A percentile compares a stretch with the other conserved stretches of the same genome.
phyloP scores from a whole-genome alignment of 75 land plant genomes.

The Adiantum capillusveneris region DNA sequence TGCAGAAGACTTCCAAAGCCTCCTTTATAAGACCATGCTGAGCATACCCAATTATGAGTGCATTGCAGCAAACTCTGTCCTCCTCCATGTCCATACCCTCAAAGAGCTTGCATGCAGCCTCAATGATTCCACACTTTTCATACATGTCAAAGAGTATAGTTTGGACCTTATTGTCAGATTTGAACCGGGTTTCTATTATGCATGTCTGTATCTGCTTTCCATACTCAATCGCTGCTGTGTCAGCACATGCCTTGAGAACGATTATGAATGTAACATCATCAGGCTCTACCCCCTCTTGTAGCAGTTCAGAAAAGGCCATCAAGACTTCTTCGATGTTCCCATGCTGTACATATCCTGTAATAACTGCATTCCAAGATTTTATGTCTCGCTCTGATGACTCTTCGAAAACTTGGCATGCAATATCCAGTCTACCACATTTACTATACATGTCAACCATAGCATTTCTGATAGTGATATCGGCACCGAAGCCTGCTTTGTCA shows the following conservation, averaged over 20 bases:
- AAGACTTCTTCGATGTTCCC: not conserved
- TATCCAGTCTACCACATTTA: not conserved
- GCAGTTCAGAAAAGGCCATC: not conserved
- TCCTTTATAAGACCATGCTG: too few species aligned
- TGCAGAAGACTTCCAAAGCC: too few species aligned
- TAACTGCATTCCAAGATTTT: not conserved
- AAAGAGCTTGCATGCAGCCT: conserved; percentile 14
- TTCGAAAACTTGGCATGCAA: not conserved
- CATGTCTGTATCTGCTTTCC: conserved; percentile 16
- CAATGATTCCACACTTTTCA: conserved; percentile 5
- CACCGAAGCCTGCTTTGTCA: not conserved
- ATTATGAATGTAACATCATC: not conserved
- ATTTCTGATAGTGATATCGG: too few species aligned
- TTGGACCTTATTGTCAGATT: conserved; percentile 4
- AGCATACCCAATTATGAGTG: conserved; percentile 32
- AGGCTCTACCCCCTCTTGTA: not conserved
- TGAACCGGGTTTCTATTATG: conserved; percentile 9
- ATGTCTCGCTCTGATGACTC: not conserved
- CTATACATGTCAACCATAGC: not conserved
- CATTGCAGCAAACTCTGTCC: conserved; percentile 34
- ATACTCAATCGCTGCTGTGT: not conserved
- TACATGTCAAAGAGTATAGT: conserved; percentile 23
- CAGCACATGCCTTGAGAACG: not conserved
- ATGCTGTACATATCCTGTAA: not conserved
- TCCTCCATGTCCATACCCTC: conserved; percentile 8